These are phyloP conservation scores for Durotheca rogersii DNA, from an alignment of 495 filamentous ascomycete species.

Conservation along the genomic window DNA sequence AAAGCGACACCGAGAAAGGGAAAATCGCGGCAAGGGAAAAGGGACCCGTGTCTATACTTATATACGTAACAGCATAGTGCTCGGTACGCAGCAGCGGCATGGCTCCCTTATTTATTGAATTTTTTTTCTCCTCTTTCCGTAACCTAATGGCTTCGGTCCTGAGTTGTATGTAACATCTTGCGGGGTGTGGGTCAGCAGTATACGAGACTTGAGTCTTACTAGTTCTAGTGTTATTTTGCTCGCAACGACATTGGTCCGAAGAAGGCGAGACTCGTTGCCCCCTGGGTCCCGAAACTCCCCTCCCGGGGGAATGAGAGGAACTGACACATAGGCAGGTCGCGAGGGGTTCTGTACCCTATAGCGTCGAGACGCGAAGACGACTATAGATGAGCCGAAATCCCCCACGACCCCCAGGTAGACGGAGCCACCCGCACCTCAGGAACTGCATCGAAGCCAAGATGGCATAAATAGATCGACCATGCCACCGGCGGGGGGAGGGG, in stretches of 20 bases:
- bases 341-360: constrained; percentile 6
- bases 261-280: constrained; percentile 25
- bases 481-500: constrained; percentile 41
- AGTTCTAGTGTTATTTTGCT: constrained; percentile 29
- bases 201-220: constrained; percentile 29
- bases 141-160: constrained; percentile 39
- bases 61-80: constrained; percentile 18
- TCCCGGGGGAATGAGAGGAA: constrained; percentile 18
- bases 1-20: constrained; percentile 24
- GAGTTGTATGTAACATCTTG: constrained; percentile 20
- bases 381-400: constrained; percentile 20
- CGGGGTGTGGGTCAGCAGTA: constrained; percentile 29
- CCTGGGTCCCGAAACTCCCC: constrained; percentile 18
- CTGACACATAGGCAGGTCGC: not conserved
- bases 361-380: constrained; percentile 10
- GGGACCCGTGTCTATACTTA: constrained; percentile 25
- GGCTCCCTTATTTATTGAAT: too few relatives aligned
- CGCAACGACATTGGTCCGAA: constrained; percentile 44
- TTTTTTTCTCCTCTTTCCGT: constrained; percentile 36
- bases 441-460: constrained; percentile 42
- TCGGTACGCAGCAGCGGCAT: constrained; percentile 7
- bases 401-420: constrained; percentile 10
- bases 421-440: constrained; percentile 26
- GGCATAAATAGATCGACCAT: constrained; percentile 37
- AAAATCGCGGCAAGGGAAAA: constrained; percentile 14